These are phyloP conservation scores for Volvox carteri DNA, from an alignment of 163 green algal species.

Conservation along the genomic window DNA sequence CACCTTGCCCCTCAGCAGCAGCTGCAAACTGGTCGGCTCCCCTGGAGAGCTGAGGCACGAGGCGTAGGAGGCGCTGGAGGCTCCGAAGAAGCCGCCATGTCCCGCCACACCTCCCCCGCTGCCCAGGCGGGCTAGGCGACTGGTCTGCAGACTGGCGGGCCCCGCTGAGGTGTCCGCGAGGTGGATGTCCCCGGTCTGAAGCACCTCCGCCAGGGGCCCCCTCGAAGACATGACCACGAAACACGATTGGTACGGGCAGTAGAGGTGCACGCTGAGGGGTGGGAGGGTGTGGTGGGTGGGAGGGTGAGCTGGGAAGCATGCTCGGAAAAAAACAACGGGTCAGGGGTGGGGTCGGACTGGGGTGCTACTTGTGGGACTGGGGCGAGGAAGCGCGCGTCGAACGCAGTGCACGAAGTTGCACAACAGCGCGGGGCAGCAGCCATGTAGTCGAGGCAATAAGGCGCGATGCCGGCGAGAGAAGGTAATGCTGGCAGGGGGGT, in stretches of 20 bases:
- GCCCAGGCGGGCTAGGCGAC: background rate
- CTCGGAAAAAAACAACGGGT: background rate
- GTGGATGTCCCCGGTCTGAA: constrained; percentile 21
- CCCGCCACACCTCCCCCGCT: no score
- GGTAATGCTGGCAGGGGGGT: no score
- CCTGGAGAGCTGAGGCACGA: background rate
- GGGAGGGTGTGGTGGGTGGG: background rate
- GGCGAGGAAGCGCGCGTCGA: no score
- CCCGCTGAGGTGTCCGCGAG: background rate
- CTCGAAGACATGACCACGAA: constrained; percentile 1
- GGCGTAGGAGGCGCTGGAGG: background rate
- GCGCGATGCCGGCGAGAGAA: no score
- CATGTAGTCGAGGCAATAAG: no score
- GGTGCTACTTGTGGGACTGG: no score
- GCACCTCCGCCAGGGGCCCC: constrained; percentile 22
- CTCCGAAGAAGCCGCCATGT: background rate
- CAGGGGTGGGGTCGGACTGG: no score
- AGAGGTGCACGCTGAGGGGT: constrained; percentile 8
- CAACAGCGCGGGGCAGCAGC: no score
- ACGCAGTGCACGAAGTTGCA: no score
- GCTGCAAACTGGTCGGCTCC: constrained; percentile 22
- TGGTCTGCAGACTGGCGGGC: background rate
- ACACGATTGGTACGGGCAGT: constrained; percentile 14
- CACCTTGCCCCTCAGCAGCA: constrained; percentile 23
- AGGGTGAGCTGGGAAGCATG: background rate